Evolutionary conservation across 2,329 filamentous ascomycete genomes (phyloP), one percentile per base, ranked within the genome.

Genomic region (Fusarium continuum): DNA sequence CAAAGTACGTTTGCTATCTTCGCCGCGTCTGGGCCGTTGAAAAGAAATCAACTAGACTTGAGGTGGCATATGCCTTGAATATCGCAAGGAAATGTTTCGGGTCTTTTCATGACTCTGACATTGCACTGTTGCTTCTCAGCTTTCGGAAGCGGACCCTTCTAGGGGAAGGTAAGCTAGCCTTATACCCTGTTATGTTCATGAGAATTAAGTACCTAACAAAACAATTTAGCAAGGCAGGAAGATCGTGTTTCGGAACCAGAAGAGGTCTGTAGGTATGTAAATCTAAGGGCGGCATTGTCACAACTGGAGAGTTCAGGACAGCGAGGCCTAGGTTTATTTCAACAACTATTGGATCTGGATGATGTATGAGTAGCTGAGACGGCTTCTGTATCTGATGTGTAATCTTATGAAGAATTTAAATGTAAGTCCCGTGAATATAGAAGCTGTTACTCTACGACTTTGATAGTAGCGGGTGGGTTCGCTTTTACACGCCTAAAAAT

Each of bases 61-160:
- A 34, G 2, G 19, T n/a, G 1, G 1, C 6, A 0, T 25, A 9
- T 17, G 51, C 45, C 4, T 6, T 17, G 0, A 0, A 14, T 0
- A 51, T 36, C 3, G 51, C 45, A 3, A 2, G 3, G 2, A 6
- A 8, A 11, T 55, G 39, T 2, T 45, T 55, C 4, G 3, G 3
- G 0, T 4, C 3, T 2, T 41, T 51, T 5, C 8, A 23, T 6
- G 2, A 28, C 4, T 16, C 11, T 4, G 39, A 55, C 5, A 29
- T 55, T 3, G 13, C 26, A 2, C 19, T 55, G 2, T 2, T 56
- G 8, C 9, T 56, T 4, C 35, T 55, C 1, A 23, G 14, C 2
- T 55, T 56, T 10, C 11, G 13, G 2, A 9, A 38, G 2, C 26
- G 26, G 2, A 9, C 14, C 2, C 3, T 36, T 4, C 11, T 2